These are phyloP conservation scores for Seiridium unicorne DNA, from an alignment of 2,329 filamentous ascomycete species.

Conservation along the genomic window DNA sequence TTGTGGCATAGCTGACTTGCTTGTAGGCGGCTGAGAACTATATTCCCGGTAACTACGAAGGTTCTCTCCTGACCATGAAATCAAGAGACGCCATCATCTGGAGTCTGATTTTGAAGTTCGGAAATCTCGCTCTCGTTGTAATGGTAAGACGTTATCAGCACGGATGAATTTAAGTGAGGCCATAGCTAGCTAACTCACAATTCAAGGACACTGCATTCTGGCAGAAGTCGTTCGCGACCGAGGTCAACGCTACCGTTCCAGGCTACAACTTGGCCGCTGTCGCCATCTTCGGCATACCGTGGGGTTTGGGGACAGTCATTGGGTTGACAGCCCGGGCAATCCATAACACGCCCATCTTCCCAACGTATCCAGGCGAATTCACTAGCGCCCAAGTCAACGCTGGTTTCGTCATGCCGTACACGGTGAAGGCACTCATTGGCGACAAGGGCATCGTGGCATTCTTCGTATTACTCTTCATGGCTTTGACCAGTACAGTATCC, in stretches of 20 bases:
- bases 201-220: constrained; percentile 44
- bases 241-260: constrained; percentile 44
- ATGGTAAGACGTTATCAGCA: constrained; percentile 33
- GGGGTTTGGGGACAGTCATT: constrained; percentile 44
- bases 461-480: constrained; percentile 50
- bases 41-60: constrained; percentile 43
- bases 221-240: constrained; percentile 50
- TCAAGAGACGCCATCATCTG: constrained; percentile 41
- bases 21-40: constrained; percentile 27
- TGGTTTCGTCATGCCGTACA: constrained; percentile 47
- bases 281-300: constrained; percentile 45
- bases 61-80: constrained; percentile 47
- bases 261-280: constrained; percentile 44
- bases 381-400: constrained; percentile 37
- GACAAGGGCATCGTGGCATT: constrained; percentile 38
- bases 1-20: neutral
- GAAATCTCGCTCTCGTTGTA: constrained; percentile 46
- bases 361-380: constrained; percentile 38
- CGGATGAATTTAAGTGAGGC: too few species aligned
- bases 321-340: constrained; percentile 42
- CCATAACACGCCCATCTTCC: constrained; percentile 43
- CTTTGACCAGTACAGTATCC: constrained; percentile 46
- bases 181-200: neutral
- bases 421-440: constrained; percentile 40
- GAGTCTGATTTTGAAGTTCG: constrained; percentile 45